These are phyloP conservation scores for Dipteronia dyeriana DNA, from an alignment of 345 rosid genomes.

Conservation along the genomic window DNA sequence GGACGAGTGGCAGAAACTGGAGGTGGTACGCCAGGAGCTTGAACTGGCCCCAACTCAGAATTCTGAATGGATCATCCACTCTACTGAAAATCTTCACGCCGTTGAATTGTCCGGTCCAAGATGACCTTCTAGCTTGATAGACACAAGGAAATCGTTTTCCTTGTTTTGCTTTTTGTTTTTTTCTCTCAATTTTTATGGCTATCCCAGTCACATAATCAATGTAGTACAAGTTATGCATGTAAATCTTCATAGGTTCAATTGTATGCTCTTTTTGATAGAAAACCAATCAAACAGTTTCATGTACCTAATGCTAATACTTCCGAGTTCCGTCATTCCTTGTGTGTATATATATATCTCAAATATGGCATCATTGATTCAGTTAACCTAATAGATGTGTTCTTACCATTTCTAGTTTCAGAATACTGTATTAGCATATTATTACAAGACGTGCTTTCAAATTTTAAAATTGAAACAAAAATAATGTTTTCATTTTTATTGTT, in stretches of 20 bases:
- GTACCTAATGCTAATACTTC: not conserved
- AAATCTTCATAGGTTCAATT: not conserved
- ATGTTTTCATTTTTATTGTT: too few species aligned
- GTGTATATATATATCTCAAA: too few species aligned
- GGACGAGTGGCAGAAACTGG: slow-evolving; percentile 26
- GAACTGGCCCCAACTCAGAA: slow-evolving; percentile 23
- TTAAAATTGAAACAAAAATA: too few species aligned
- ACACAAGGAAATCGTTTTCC: not conserved
- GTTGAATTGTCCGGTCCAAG: slow-evolving; percentile 44
- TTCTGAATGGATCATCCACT: slow-evolving; percentile 36
- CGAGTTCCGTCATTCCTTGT: too few species aligned
- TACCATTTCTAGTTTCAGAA: too few species aligned
- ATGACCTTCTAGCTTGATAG: slow-evolving; percentile 9
- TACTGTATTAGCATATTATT: too few species aligned
- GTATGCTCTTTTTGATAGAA: not conserved
- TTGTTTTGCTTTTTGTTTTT: not conserved
- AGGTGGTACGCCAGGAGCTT: slow-evolving; percentile 32
- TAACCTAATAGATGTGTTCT: too few species aligned
- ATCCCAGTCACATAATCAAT: not conserved
- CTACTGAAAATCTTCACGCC: slow-evolving; percentile 33
- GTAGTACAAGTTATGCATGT: not conserved
- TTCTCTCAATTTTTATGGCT: not conserved
- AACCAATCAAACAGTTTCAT: not conserved
- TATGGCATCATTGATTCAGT: too few species aligned
- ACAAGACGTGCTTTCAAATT: too few species aligned